Percentiles rank a stretch among this genome's conserved stretches.
phyloP scores from a whole-genome alignment of 1,139 yeast genomes.

The Blastobotrys illinoisensis region DNA sequence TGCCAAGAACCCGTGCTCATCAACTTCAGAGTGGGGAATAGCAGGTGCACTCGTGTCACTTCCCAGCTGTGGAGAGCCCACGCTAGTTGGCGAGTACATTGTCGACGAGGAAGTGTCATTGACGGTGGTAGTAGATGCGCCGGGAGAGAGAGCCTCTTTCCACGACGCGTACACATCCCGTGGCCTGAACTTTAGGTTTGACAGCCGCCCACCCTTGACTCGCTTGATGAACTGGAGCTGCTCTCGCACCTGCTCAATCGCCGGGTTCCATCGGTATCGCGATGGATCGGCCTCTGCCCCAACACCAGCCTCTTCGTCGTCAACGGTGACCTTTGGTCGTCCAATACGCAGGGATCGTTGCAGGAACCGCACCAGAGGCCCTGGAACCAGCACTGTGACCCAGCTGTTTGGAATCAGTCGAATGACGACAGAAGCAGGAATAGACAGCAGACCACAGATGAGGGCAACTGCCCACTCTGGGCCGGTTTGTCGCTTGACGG shows the following conservation, averaged over 20 bases:
- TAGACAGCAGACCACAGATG: conserved; percentile 71
- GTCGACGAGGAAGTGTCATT: conserved; percentile 5
- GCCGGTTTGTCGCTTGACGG: conserved; percentile 70
- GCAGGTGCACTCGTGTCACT: conserved; percentile 9
- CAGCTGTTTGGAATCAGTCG: conserved; percentile 80
- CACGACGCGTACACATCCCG: conserved; percentile 24
- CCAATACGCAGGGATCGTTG: conserved; percentile 33
- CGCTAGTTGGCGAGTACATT: conserved; percentile 5
- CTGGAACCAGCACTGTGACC: conserved; percentile 67
- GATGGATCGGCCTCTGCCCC: conserved; percentile 18
- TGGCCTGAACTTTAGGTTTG: conserved; percentile 33
- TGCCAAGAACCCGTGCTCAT: conserved; percentile 21
- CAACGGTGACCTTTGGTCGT: conserved; percentile 26
- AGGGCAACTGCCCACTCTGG: conserved; percentile 89
- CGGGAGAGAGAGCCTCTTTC: conserved; percentile 24
- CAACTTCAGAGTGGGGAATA: conserved; percentile 10
- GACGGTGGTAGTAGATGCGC: conserved; percentile 16
- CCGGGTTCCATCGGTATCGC: conserved; percentile 36
- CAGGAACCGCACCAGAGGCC: conserved; percentile 45
- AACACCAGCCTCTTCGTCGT: conserved; percentile 23
- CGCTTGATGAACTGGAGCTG: conserved; percentile 34
- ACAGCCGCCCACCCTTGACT: conserved; percentile 39
- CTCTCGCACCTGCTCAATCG: conserved; percentile 37
- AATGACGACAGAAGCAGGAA: conserved; percentile 73
- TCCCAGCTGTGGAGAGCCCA: conserved; percentile 8